These are phyloP conservation scores for Vitis amurensis DNA, from an alignment of 164 flowering plant genomes.

Conservation along the genomic window DNA sequence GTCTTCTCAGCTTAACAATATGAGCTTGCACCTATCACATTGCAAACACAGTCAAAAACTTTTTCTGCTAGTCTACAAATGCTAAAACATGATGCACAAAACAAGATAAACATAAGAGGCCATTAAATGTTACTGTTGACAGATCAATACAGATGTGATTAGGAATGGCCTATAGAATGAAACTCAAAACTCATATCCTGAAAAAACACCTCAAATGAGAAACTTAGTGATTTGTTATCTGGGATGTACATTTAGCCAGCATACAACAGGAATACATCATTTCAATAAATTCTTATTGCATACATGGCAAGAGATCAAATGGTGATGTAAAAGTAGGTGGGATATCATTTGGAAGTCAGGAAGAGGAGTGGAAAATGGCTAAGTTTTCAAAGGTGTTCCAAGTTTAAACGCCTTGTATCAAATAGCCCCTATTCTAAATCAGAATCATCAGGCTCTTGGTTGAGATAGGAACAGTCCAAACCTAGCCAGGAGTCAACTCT, in stretches of 20 bases:
- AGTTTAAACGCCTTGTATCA: no score
- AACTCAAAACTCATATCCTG: background rate
- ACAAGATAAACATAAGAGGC: background rate
- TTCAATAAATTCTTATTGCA: no score
- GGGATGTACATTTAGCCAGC: background rate
- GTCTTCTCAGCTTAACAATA: conserved; percentile 64
- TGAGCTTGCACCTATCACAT: conserved; percentile 73
- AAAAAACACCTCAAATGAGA: background rate
- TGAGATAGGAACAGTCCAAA: no score
- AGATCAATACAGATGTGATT: background rate
- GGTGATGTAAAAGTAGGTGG: no score
- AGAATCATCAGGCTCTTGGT: no score
- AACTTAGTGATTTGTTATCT: background rate
- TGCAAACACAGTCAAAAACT: background rate
- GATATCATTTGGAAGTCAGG: no score
- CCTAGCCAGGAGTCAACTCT: no score
- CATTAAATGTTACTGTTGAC: background rate
- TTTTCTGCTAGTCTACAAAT: background rate
- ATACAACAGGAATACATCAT: background rate
- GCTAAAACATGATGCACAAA: no score
- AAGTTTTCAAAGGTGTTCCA: no score
- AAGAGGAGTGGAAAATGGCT: no score
- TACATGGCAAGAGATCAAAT: no score
- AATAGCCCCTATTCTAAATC: no score
- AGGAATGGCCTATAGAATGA: background rate